These are phyloP conservation scores for Epicoccum nigrum DNA, from an alignment of 2,329 filamentous ascomycete genomes.

Conservation along the genomic window DNA sequence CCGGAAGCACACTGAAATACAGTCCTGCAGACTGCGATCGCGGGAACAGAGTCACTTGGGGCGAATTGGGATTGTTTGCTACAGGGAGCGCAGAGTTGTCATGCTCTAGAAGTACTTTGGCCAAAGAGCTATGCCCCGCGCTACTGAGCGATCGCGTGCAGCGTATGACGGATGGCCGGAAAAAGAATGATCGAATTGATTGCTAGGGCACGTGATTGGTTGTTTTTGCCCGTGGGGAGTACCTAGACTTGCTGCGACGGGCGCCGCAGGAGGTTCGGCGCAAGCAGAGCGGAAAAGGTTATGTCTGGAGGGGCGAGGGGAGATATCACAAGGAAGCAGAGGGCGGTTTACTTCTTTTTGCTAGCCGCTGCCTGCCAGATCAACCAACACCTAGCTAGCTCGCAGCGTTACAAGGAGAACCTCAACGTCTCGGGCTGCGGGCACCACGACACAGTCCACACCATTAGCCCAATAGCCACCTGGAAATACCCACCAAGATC, in stretches of 20 bases:
- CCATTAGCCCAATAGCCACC: conserved; percentile 10
- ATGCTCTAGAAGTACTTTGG: conserved; percentile 19
- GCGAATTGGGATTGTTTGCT: conserved; percentile 9
- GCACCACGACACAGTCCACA: too few relatives aligned
- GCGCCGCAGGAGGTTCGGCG: conserved; percentile 1
- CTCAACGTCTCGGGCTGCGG: conserved; percentile 13
- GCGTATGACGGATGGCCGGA: conserved; percentile 15
- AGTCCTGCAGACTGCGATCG: conserved; percentile 9
- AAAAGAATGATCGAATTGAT: conserved; percentile 5
- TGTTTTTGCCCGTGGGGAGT: not conserved
- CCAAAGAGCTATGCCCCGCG: conserved; percentile 19
- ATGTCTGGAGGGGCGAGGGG: conserved; percentile 4
- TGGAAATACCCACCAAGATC: conserved; percentile 7
- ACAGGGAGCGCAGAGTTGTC: conserved; percentile 24
- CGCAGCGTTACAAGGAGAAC: conserved; percentile 10
- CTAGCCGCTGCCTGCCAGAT: conserved; percentile 13
- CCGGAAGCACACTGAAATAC: conserved; percentile 9
- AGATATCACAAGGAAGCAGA: conserved; percentile 12
- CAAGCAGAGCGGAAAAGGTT: not conserved
- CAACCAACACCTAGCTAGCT: conserved; percentile 12
- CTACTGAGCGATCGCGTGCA: conserved; percentile 18
- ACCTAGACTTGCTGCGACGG: not conserved
- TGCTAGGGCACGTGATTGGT: conserved; percentile 5
- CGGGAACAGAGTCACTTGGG: not conserved
- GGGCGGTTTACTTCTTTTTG: conserved; percentile 17